phyloP scores from a whole-genome alignment of 148 eudicot genomes.

The Rhododendron ovatum region DNA sequence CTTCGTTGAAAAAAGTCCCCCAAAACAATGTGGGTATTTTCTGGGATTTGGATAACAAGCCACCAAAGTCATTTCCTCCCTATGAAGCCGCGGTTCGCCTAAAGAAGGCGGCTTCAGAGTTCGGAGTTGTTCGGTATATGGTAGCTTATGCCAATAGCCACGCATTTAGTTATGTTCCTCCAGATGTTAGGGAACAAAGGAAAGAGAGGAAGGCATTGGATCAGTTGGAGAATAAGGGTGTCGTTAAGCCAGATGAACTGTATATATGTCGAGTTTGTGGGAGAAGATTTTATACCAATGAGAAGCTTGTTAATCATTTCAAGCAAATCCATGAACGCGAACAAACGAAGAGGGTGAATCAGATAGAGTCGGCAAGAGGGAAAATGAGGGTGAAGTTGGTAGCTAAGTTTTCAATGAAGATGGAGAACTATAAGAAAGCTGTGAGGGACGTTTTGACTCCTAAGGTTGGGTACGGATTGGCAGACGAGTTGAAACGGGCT shows the following conservation, averaged over 20 bases:
- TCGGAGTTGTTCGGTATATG: constrained; percentile 58
- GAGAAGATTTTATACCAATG: constrained; percentile 59
- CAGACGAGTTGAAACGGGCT: constrained; percentile 66
- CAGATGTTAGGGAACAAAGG: constrained; percentile 38
- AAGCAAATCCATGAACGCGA: constrained; percentile 68
- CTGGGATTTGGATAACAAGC: constrained; percentile 89
- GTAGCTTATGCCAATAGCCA: constrained; percentile 71
- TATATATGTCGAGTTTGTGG: constrained; percentile 74
- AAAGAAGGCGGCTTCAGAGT: constrained; percentile 49
- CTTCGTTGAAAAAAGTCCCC: constrained; percentile 15
- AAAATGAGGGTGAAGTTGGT: constrained; percentile 59
- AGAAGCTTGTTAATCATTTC: constrained; percentile 69
- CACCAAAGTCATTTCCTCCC: constrained; percentile 60
- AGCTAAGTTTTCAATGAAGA: constrained; percentile 57
- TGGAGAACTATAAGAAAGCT: constrained; percentile 68
- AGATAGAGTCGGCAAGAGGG: constrained; percentile 72
- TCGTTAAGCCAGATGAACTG: constrained; percentile 42
- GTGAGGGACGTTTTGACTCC: constrained; percentile 62
- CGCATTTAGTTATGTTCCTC: constrained; percentile 60
- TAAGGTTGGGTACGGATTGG: constrained; percentile 68
- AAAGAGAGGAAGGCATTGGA: constrained; percentile 47
- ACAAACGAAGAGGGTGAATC: constrained; percentile 57
- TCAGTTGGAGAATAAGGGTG: constrained; percentile 48
- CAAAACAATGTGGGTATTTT: constrained; percentile 55
- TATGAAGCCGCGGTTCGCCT: constrained; percentile 62